Base-by-base conservation (phyloP, 2,329 filamentous ascomycete species). In the Tolypocladium sp. region DNA sequence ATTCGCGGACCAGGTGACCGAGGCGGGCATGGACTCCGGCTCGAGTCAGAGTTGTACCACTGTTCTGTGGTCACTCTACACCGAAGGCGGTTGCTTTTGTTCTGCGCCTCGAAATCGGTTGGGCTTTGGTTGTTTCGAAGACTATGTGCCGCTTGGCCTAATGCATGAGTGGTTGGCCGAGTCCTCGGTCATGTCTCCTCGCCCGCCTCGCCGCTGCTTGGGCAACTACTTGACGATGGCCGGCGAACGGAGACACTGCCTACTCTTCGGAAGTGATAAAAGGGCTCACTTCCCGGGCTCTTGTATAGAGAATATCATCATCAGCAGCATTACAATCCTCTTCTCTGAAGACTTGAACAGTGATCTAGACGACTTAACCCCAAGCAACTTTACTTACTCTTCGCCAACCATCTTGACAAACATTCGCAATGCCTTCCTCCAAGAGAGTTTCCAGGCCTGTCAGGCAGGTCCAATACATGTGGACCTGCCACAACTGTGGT, bases 401-500 rank as follows among this genome's bases (percentile, higher is more conserved):
- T 22, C 2, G 15, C 6, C 30, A 27, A 25, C 3, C 17, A 15
- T 41, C 5, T n/a, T 30, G 15, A 40, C 27, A 27, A 22, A 41
- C n/a, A 20, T 33, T 17, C 42, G 10, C 20, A 30, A 59, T 56
- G 55, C 57, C 53, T n/a, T 42, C 42, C 20, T 56, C 58, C 17
- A 55, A 41, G 58, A 37, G 25, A 20, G 25, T 42, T 15, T 8
- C 4, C 17, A 22, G 15, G 7, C 27, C 55, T 15, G 25, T 17
- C 12, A 33, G 33, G 15, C 37, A 55, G 37, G n/a, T 30, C 33
- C 12, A 41, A 12, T 59, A 62, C 59, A 57, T 58, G 53, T 62
- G 61, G 61, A 55, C 17, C 17, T 62, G 61, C 55, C 60, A 62
- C 30, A 42, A 38, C 15, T 60, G 59, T 37, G 60, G 59, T 17